These are phyloP conservation scores for Xerocomellus intermedius DNA, from an alignment of 768 basidiomycete genomes.

Conservation along the genomic window DNA sequence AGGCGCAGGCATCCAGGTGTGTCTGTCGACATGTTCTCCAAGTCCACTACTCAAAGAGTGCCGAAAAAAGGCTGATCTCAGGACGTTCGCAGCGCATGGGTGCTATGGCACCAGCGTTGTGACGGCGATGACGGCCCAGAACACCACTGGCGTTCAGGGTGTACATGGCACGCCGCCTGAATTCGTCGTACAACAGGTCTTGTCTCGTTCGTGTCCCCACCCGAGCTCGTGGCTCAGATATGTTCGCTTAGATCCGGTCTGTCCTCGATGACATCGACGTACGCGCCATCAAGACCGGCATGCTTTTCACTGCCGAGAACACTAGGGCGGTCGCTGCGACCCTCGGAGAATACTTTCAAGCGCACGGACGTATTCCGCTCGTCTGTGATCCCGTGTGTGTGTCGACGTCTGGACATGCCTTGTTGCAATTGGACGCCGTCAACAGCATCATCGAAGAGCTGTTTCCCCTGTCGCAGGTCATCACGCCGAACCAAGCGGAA, in stretches of 20 bases:
- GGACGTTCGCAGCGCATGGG: constrained; percentile 73
- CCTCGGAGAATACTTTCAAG: constrained; percentile 43
- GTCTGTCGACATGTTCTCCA: background rate
- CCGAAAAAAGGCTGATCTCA: constrained; percentile 74
- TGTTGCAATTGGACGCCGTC: constrained; percentile 69
- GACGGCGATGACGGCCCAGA: constrained; percentile 88
- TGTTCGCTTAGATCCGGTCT: constrained; percentile 58
- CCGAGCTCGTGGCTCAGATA: background rate
- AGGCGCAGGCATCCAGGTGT: constrained; percentile 87
- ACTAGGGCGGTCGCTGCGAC: constrained; percentile 50
- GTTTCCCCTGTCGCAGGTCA: constrained; percentile 64
- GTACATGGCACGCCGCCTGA: constrained; percentile 65
- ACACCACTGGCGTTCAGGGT: constrained; percentile 78
- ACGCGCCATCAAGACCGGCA: constrained; percentile 82
- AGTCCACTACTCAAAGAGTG: background rate
- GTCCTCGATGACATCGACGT: constrained; percentile 73
- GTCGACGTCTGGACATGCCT: constrained; percentile 82
- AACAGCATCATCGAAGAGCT: constrained; percentile 56
- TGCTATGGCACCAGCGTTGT: constrained; percentile 82
- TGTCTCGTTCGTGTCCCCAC: background rate
- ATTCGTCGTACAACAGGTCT: constrained; percentile 73
- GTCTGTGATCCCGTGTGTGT: constrained; percentile 91
- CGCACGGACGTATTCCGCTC: constrained; percentile 44
- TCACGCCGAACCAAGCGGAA: constrained; percentile 87
- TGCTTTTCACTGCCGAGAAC: constrained; percentile 68